Evolutionary conservation across 2,329 filamentous ascomycete species (phyloP), one percentile per base, ranked within the genome.

Genomic region (Arthrobotrys musiformis): DNA sequence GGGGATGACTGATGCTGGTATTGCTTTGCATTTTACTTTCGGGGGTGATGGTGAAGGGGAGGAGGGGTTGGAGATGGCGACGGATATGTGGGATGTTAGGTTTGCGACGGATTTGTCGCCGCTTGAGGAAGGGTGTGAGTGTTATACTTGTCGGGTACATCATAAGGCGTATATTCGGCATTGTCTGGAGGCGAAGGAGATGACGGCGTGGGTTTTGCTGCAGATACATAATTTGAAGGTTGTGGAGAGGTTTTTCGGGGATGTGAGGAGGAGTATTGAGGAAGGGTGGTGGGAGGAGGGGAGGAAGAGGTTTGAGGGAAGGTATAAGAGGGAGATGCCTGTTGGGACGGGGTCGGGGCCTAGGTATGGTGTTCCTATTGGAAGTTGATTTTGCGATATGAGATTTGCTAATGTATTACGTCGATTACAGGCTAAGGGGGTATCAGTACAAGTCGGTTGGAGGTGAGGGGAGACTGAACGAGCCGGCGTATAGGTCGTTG

Each of bases 181-280:
- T 83, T 87, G 98, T 0, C 88, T 99, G 4, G 87, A 89, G 54
- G 93, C 95, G 0, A 96, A 94, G 82, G 95, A 99, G 84, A 98
- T 99, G 95, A 89, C 97, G 3, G 94, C 91, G 24, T 99, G 95
- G 95, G 92, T 91, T 0, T 86, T 99, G 6, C 86, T 99, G 6
- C 94, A 98, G 83, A 87, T 97, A 2, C 95, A 99, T 84, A 99
- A 99, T 82, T 90, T 96, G 82, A 87, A 90, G 77, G 84, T 91
- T 6, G 84, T 97, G 64, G 87, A 88, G 52, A 81, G 84, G 0
- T 97, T 98, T 85, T 97, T 98, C 83, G 83, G 85, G 0, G 88
- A 86, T 0, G 86, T 97, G 5, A 89, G 94, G 19, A 82, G 84
- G 1, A 89, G 89, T 68, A 90, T 98, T 15, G 82, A 83, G 35